Conservation (phyloP, 768 basidiomycete species). For the Krasilnikovozyma curviuscula region DNA sequence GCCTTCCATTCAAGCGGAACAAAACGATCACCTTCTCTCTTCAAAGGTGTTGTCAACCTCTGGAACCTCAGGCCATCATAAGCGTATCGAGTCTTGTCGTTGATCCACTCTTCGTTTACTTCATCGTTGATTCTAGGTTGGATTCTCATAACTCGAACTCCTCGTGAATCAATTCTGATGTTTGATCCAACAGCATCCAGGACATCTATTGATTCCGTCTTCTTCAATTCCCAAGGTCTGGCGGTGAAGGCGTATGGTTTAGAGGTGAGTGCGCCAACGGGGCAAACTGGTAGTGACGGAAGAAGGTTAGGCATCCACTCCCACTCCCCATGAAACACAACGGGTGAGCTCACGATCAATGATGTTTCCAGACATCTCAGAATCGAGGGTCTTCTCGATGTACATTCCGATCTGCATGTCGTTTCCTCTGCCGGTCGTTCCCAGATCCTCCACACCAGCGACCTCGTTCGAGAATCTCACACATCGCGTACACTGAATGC, state of each 20-base stretch:
- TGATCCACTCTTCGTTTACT: constrained; percentile 99
- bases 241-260: constrained; percentile 98
- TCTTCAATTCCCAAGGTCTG: constrained; percentile 95
- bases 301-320: no score
- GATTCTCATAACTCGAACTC: constrained; percentile 89
- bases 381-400: constrained; percentile 91
- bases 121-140: constrained; percentile 93
- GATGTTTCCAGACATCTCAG: constrained; percentile 91
- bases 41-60: constrained; percentile 73
- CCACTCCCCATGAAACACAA: no score
- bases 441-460: constrained; percentile 91
- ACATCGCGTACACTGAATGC: constrained; percentile 98
- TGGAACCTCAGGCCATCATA: constrained; percentile 92
- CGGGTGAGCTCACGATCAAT: no score
- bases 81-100: constrained; percentile 92
- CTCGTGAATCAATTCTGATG: constrained; percentile 86
- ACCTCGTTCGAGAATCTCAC: constrained; percentile 98
- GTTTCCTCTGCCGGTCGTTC: constrained; percentile 91
- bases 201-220: constrained; percentile 89
- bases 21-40: constrained; percentile 84
- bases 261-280: constrained; percentile 92
- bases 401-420: constrained; percentile 98
- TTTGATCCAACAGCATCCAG: constrained; percentile 90
- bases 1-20: constrained; percentile 79
- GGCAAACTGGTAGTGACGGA: constrained; percentile 22